Percentiles rank a stretch among this genome's conserved stretches.
These are phyloP conservation scores for Euphorbia tirucalli DNA, from an alignment of 345 rosid genomes.

Conservation along the genomic window DNA sequence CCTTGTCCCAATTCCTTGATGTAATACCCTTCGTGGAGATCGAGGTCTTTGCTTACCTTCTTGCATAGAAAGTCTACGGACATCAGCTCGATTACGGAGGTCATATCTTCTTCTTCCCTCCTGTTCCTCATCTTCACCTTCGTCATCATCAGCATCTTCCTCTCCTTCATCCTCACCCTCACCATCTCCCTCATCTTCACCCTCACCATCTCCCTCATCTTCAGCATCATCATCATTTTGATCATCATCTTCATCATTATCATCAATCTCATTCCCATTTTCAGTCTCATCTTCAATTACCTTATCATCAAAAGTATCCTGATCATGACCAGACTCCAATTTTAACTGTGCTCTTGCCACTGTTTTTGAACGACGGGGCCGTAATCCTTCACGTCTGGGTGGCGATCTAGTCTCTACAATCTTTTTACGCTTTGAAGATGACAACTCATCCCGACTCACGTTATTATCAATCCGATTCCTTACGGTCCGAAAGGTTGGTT, in stretches of 20 bases:
- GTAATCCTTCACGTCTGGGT: constrained; percentile 98
- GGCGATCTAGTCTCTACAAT: constrained; percentile 45
- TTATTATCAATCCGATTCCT: constrained; percentile 59
- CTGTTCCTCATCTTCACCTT: constrained; percentile 77
- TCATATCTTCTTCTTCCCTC: constrained; percentile 96
- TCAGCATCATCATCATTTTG: constrained; percentile 36
- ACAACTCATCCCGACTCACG: constrained; percentile 55
- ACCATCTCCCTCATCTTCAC: constrained; percentile 41
- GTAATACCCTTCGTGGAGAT: constrained; percentile 93
- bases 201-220: constrained; percentile 58
- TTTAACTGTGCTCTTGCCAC: constrained; percentile 46
- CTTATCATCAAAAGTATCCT: constrained; percentile 76
- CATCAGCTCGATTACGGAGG: constrained; percentile 94
- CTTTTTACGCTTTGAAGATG: constrained; percentile 58
- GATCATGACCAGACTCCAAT: constrained; percentile 63
- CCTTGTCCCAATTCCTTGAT: constrained; percentile 94
- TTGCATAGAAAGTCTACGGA: constrained; percentile 74
- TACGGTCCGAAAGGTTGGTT: constrained; percentile 51
- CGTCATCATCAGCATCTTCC: constrained; percentile 65
- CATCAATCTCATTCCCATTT: constrained; percentile 76
- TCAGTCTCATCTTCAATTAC: constrained; percentile 74
- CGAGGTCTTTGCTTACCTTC: constrained; percentile 75
- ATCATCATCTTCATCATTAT: constrained; percentile 55
- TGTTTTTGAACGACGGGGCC: constrained; percentile 81
- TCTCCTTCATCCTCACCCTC: constrained; percentile 52